Evolutionary conservation across 164 flowering plant genomes (phyloP).

Genomic region (Nymphaea thermarum): DNA sequence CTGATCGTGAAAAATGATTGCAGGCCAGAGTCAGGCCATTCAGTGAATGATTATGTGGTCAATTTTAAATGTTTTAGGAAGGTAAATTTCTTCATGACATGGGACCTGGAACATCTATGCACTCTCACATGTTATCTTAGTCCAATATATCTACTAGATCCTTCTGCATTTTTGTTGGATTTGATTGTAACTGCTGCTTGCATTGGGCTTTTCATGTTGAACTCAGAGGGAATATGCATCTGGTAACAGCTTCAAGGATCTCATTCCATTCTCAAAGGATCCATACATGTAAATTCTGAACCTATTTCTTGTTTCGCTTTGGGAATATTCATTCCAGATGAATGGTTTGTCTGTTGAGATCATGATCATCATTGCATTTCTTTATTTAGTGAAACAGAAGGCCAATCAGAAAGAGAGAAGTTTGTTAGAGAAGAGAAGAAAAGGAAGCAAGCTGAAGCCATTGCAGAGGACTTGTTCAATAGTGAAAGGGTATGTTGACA

Average conservation of each 20-base stretch:
- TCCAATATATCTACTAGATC: neutral
- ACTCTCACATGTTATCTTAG: neutral
- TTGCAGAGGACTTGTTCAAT: constrained; percentile 80
- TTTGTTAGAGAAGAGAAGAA: constrained; percentile 67
- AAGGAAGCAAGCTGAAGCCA: constrained; percentile 72
- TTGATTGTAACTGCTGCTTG: neutral
- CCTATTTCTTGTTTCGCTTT: neutral
- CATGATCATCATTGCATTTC: neutral
- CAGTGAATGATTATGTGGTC: constrained; percentile 12
- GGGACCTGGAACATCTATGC: neutral
- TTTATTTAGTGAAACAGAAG: constrained; percentile 40
- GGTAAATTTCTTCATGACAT: constrained; percentile 24
- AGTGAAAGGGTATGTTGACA: constrained; percentile 39
- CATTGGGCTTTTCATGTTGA: constrained; percentile 3
- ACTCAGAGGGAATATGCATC: constrained; percentile 18
- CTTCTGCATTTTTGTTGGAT: neutral
- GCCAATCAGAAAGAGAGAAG: constrained; percentile 37
- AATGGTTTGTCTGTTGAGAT: neutral
- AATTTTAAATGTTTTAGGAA: constrained; percentile 80
- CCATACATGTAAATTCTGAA: constrained; percentile 52
- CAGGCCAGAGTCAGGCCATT: constrained; percentile 7
- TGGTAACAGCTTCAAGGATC: constrained; percentile 74
- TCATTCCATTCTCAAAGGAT: constrained; percentile 61
- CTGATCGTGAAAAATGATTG: constrained; percentile 38
- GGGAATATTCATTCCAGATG: neutral